Evolutionary conservation across 169 alveolate species (phyloP).

Genomic region (Toxoplasma gondii): DNA sequence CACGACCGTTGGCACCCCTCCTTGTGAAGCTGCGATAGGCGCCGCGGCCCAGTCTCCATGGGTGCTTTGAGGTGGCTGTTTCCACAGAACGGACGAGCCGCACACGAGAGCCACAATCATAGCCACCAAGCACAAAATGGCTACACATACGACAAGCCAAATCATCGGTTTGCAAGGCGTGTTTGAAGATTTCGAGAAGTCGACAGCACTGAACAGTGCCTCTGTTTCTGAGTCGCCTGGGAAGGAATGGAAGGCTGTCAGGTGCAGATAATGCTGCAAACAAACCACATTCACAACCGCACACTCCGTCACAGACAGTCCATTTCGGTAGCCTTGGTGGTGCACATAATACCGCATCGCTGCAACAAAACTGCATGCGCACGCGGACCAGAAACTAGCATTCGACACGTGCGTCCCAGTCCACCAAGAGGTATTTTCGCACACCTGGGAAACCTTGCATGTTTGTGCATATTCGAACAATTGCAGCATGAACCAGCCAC

Average conservation of each 20-base stretch:
- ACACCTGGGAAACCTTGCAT: too few relatives aligned
- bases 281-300: neutral
- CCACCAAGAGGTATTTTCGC: too few relatives aligned
- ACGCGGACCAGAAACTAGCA: too few relatives aligned
- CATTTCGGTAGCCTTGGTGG: too few relatives aligned
- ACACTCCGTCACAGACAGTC: neutral
- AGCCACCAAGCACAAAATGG: neutral
- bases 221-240: neutral
- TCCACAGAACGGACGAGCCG: neutral
- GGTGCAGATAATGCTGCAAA: slow-evolving; percentile 11
- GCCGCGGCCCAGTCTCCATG: neutral
- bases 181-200: neutral
- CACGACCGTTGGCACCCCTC: neutral
- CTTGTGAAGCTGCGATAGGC: neutral
- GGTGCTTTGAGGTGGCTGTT: neutral
- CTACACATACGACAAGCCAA: neutral
- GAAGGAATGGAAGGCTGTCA: neutral
- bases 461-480: too few relatives aligned
- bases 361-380: too few relatives aligned
- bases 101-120: neutral
- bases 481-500: too few relatives aligned
- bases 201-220: neutral
- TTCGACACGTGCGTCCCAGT: too few relatives aligned
- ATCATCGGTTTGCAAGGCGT: neutral
- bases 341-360: too few relatives aligned